phyloP scores from a whole-genome alignment of 164 flowering plant species.

The Tetracentron sinense region DNA sequence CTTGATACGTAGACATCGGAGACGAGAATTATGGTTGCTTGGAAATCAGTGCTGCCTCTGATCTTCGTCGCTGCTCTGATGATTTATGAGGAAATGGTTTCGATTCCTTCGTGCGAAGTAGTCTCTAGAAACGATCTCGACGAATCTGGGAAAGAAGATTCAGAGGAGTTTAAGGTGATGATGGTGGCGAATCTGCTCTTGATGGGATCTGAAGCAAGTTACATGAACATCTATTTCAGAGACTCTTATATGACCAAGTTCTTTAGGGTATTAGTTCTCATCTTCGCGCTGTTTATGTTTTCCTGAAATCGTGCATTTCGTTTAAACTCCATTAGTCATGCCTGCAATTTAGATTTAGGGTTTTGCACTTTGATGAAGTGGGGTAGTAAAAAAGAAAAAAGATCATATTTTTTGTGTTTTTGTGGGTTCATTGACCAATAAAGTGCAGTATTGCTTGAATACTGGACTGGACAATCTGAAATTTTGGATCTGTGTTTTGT shows the following conservation, averaged over 20 bases:
- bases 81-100: slow-evolving; percentile 41
- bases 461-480: no score
- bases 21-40: slow-evolving; percentile 12
- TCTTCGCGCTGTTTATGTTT: neutral
- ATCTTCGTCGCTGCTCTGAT: slow-evolving; percentile 18
- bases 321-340: neutral
- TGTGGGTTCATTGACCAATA: no score
- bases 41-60: slow-evolving; percentile 19
- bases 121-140: slow-evolving; percentile 16
- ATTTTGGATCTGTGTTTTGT: no score
- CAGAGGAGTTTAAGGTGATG: slow-evolving; percentile 58
- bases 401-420: no score
- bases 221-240: slow-evolving; percentile 37
- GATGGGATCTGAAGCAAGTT: slow-evolving; percentile 54
- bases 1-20: slow-evolving; percentile 2
- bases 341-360: neutral
- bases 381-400: no score
- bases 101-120: slow-evolving; percentile 45
- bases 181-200: slow-evolving; percentile 55
- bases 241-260: slow-evolving; percentile 53
- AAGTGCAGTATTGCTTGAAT: no score
- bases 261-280: slow-evolving; percentile 37
- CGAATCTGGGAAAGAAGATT: slow-evolving; percentile 1
- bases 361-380: no score
- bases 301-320: neutral